Evolutionary conservation across 148 eudicot genomes (phyloP).

Genomic region (Dianthus caryophyllus): DNA sequence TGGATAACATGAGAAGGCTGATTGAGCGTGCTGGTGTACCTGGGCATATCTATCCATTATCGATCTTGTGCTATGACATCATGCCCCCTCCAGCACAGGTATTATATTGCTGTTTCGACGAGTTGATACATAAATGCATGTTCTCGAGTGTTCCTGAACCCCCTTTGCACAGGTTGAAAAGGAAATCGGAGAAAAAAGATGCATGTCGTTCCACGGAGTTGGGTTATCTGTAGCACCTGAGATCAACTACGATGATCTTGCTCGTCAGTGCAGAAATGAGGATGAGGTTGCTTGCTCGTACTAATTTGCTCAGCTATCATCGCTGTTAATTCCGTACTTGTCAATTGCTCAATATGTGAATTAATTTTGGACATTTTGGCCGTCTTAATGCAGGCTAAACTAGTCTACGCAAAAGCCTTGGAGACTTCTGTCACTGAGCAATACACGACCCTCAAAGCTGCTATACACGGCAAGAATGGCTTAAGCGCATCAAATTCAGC

Average conservation of each 20-base stretch:
- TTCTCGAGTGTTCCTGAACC: background rate
- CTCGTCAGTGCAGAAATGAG: constrained; percentile 43
- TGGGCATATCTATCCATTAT: constrained; percentile 79
- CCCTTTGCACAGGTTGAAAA: constrained; percentile 65
- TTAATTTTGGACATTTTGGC: background rate
- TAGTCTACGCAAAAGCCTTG: constrained; percentile 44
- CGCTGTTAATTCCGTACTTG: background rate
- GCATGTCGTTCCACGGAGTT: constrained; percentile 71
- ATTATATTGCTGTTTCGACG: constrained; percentile 18
- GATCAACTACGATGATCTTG: constrained; percentile 43
- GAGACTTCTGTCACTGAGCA: constrained; percentile 63
- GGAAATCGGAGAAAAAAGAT: constrained; percentile 92
- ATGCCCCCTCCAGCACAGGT: constrained; percentile 98
- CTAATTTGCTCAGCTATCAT: background rate
- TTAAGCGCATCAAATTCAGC: constrained; percentile 55
- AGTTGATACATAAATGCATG: background rate
- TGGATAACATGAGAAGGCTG: constrained; percentile 94
- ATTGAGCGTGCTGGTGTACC: constrained; percentile 79
- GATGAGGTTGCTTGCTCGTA: constrained; percentile 55
- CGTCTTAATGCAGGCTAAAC: constrained; percentile 53
- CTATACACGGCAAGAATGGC: constrained; percentile 68
- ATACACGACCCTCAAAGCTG: constrained; percentile 58
- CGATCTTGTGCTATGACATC: constrained; percentile 77
- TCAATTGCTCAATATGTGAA: background rate
- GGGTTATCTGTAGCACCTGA: constrained; percentile 70